Evolutionary conservation across 2,329 filamentous ascomycete species (phyloP).

Genomic region (Uncinocarpus reesii): DNA sequence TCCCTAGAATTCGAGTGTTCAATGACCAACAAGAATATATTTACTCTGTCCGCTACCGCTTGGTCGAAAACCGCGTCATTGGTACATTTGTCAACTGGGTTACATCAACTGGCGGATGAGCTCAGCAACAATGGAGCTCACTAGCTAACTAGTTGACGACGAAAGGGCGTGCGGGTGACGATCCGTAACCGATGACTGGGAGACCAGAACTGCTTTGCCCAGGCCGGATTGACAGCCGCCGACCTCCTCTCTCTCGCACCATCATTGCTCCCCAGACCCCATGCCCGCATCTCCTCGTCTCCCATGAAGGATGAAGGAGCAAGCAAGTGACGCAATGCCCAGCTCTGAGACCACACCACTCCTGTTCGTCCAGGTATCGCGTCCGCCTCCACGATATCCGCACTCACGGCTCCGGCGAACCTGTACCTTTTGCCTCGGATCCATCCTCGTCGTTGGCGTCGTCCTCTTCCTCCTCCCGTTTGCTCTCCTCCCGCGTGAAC

Average conservation of each 20-base stretch:
- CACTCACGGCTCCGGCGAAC: slow-evolving; percentile 35
- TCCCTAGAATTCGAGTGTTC: too few relatives aligned
- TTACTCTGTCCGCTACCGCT: too few relatives aligned
- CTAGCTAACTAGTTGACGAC: not conserved
- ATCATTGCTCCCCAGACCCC: not conserved
- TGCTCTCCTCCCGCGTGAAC: slow-evolving; percentile 30
- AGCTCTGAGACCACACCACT: slow-evolving; percentile 35
- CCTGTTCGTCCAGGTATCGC: slow-evolving; percentile 33
- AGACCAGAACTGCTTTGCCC: too few relatives aligned
- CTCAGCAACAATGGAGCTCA: too few relatives aligned
- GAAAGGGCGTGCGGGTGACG: too few relatives aligned
- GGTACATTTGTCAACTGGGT: too few relatives aligned
- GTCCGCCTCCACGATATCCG: slow-evolving; percentile 33
- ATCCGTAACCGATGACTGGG: too few relatives aligned
- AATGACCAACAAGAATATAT: too few relatives aligned
- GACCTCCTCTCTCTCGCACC: not conserved
- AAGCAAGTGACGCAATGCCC: slow-evolving; percentile 24
- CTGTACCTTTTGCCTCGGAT: slow-evolving; percentile 33
- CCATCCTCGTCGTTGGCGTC: slow-evolving; percentile 30
- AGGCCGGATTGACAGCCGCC: too few relatives aligned
- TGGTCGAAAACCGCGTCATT: too few relatives aligned
- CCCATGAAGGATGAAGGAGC: slow-evolving; percentile 27
- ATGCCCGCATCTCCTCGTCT: not conserved
- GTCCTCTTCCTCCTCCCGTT: slow-evolving; percentile 35
- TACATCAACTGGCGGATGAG: too few relatives aligned